These are phyloP conservation scores for Penicillium paradoxum DNA, from an alignment of 495 filamentous ascomycete genomes.

Conservation along the genomic window DNA sequence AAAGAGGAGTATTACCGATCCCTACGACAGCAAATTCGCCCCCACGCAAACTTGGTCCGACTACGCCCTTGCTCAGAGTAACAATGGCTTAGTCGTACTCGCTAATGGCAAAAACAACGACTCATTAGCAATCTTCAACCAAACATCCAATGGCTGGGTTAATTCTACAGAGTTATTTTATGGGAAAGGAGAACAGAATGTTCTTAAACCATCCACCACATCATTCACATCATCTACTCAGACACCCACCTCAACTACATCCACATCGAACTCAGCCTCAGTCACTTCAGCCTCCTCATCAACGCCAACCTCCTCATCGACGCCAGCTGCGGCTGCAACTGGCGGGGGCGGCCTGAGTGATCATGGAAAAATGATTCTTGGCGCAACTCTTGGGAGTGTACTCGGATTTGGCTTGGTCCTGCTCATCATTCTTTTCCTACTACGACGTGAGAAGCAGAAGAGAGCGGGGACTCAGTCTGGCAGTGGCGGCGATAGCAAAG, in stretches of 20 bases:
- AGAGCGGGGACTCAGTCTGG: conserved; percentile 47
- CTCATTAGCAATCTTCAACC: conserved; percentile 72
- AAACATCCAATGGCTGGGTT: conserved; percentile 71
- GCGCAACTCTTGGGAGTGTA: conserved; percentile 72
- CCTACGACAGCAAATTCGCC: conserved; percentile 74
- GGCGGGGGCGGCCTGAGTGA: conserved; percentile 30
- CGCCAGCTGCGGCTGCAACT: no score
- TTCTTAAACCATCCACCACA: conserved; percentile 34
- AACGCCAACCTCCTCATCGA: no score
- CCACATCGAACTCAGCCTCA: conserved; percentile 33
- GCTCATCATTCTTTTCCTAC: conserved; percentile 59
- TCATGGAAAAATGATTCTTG: conserved; percentile 57
- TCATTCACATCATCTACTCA: conserved; percentile 34
- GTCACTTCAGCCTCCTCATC: neutral
- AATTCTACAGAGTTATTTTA: conserved; percentile 66
- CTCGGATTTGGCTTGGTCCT: conserved; percentile 67
- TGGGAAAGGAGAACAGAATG: conserved; percentile 36
- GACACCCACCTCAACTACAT: conserved; percentile 19
- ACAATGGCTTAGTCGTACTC: conserved; percentile 62
- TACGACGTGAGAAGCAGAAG: conserved; percentile 59
- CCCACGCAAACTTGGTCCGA: conserved; percentile 57
- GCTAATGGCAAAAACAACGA: conserved; percentile 62
- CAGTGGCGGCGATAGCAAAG: conserved; percentile 49
- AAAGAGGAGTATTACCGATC: conserved; percentile 49
- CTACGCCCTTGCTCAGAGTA: conserved; percentile 55